Evolutionary conservation across 1,139 yeast species (phyloP), one percentile per base, ranked within the genome.

Genomic region (Pichia sp.): DNA sequence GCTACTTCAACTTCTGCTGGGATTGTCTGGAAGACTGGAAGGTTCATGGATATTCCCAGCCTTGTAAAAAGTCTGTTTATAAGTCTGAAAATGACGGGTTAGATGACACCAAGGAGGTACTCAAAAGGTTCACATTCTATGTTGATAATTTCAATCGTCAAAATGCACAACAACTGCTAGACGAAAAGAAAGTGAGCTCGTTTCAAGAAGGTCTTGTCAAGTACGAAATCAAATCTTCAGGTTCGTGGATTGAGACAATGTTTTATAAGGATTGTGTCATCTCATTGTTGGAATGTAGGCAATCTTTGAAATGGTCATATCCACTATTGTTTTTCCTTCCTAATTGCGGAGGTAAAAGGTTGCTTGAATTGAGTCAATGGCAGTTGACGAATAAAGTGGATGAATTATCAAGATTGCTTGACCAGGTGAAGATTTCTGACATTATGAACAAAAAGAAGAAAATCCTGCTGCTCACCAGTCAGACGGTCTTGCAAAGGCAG

Each of bases 181-280:
- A 31, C 11, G 11, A 71, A 83, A 36, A 79, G 81, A 42, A 97
- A 90, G 60, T 85, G 85, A 58, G 75, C 75, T 27, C 86, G 96
- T 1, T 79, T 86, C 64, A 76, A 75, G 48, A 79, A 85, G 41
- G 97, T 90, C 61, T 68, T 73, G 51, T 73, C 70, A 48, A 73
- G 88, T 10, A 77, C 85, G 48, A 84, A 55, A 78, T 79, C 48
- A 72, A 71, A 3, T 66, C 71, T 5, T 79, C 79, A 4, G 72
- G 86, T 48, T 82, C 95, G 2, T 88, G 96, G 95, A 85, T 85
- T 47, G 97, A 90, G 57, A 84, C 88, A 1, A 95, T 86, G 57
- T 90, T 85, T 59, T 70, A 88, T 44, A 75, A 81, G 7, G 94
- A 84, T 49, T 80, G 92, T 40, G 81, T 84, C 46, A 71, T 72